phyloP scores from a whole-genome alignment of 169 alveolate genomes.

The Plasmodium berghei region DNA sequence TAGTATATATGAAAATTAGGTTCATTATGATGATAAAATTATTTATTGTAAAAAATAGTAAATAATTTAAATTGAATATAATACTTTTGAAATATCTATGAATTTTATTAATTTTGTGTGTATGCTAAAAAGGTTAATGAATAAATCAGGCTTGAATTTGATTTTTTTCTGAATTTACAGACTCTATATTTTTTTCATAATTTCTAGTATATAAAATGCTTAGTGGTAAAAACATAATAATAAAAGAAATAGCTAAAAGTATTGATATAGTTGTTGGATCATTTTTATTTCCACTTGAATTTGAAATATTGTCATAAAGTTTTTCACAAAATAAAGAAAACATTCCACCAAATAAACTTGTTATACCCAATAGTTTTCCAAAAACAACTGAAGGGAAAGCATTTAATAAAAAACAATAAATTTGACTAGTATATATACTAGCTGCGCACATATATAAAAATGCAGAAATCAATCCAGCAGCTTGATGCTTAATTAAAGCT shows the following conservation, averaged over 20 bases:
- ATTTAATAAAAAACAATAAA: constrained; percentile 77
- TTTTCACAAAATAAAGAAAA: constrained; percentile 77
- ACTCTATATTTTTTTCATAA: constrained; percentile 56
- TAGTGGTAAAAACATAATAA: constrained; percentile 64
- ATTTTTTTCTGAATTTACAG: background rate
- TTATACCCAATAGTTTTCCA: constrained; percentile 81
- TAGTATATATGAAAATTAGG: too few species aligned
- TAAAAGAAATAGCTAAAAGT: constrained; percentile 13
- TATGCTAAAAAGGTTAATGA: too few species aligned
- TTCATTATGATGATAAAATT: too few species aligned
- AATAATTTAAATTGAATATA: too few species aligned
- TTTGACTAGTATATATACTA: constrained; percentile 81
- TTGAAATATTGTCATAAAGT: constrained; percentile 51
- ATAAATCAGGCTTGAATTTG: background rate
- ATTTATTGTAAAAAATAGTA: too few species aligned
- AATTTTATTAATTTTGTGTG: too few species aligned
- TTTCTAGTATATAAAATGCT: constrained; percentile 43
- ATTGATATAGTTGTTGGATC: constrained; percentile 34
- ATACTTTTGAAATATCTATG: too few species aligned
- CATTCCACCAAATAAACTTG: constrained; percentile 80
- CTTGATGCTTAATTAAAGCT: constrained; percentile 53
- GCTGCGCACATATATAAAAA: constrained; percentile 76
- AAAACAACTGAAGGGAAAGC: constrained; percentile 79
- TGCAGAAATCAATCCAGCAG: constrained; percentile 74
- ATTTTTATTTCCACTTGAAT: background rate